These are phyloP conservation scores for Aureobasidium pullulans DNA, from an alignment of 2,329 filamentous ascomycete species.

Conservation along the genomic window DNA sequence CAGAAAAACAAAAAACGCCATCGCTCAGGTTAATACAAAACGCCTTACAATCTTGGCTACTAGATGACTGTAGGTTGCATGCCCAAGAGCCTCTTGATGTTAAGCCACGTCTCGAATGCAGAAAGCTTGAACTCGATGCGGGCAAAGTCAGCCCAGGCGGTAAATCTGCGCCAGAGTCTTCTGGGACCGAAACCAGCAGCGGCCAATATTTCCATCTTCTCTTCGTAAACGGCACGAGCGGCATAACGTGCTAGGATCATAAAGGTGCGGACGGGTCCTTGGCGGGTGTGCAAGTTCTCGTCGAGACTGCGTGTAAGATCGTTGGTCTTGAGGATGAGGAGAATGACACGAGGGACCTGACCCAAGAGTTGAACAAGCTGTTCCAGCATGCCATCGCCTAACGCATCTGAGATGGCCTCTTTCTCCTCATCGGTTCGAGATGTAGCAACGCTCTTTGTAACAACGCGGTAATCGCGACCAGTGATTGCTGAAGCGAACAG, in stretches of 20 bases:
- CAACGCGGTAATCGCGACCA: slow-evolving; percentile 76
- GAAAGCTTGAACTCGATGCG: slow-evolving; percentile 51
- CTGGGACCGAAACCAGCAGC: slow-evolving; percentile 45
- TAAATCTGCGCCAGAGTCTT: slow-evolving; percentile 45
- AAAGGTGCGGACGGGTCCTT: slow-evolving; percentile 55
- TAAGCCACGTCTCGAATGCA: slow-evolving; percentile 52
- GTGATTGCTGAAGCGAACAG: slow-evolving; percentile 96
- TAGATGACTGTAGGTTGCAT: slow-evolving; percentile 8
- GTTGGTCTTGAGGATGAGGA: slow-evolving; percentile 95
- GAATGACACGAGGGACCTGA: slow-evolving; percentile 81
- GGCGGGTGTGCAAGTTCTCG: slow-evolving; percentile 72
- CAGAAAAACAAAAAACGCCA: background rate
- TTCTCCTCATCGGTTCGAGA: slow-evolving; percentile 69
- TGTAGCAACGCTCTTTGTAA: slow-evolving; percentile 51
- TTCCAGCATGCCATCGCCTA: slow-evolving; percentile 82
- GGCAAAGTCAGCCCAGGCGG: slow-evolving; percentile 47
- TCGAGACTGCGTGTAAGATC: slow-evolving; percentile 90
- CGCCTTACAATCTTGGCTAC: background rate
- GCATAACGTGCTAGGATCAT: slow-evolving; percentile 59
- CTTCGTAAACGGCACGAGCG: slow-evolving; percentile 54
- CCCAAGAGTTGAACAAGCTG: slow-evolving; percentile 83
- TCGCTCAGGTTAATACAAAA: slow-evolving; percentile 5
- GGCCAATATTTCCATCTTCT: slow-evolving; percentile 46
- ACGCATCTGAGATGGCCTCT: slow-evolving; percentile 71
- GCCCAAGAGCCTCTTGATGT: slow-evolving; percentile 43